phyloP scores from a whole-genome alignment of 495 filamentous ascomycete genomes.

The Thozetella sp. region DNA sequence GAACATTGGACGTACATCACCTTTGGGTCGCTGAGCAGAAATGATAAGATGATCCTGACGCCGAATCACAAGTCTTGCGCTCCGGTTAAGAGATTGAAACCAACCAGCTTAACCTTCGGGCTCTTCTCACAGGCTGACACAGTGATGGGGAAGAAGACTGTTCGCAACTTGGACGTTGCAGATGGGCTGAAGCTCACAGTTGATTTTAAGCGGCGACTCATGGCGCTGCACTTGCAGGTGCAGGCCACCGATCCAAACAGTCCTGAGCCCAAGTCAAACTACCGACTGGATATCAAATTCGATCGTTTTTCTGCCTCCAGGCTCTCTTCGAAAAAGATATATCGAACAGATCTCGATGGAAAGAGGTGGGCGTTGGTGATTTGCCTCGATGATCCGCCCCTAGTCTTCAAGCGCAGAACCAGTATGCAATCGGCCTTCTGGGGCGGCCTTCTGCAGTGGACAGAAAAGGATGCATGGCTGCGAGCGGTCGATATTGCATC shows the following conservation, averaged over 20 bases:
- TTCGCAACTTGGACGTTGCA: conserved; percentile 4
- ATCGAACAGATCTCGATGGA: conserved; percentile 38
- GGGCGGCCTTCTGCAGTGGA: conserved; percentile 57
- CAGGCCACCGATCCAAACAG: not conserved
- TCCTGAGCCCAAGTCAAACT: conserved; percentile 19
- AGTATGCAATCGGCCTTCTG: conserved; percentile 40
- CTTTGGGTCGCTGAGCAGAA: conserved; percentile 2
- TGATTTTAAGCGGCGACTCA: conserved; percentile 35
- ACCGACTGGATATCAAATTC: conserved; percentile 64
- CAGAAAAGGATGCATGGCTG: conserved; percentile 69
- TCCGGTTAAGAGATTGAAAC: conserved; percentile 23
- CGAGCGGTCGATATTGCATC: conserved; percentile 72
- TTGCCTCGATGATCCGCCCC: conserved; percentile 63
- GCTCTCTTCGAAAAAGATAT: conserved; percentile 39
- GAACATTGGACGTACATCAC: conserved; percentile 4
- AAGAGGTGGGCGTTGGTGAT: conserved; percentile 52
- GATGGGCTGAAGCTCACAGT: conserved; percentile 26
- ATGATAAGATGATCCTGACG: conserved; percentile 13
- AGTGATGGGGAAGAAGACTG: conserved; percentile 52
- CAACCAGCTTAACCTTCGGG: conserved; percentile 51
- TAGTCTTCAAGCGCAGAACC: conserved; percentile 58
- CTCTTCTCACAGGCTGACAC: conserved; percentile 41
- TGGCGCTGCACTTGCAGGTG: conserved; percentile 42
- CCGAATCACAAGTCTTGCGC: conserved; percentile 28
- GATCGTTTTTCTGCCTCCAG: conserved; percentile 40